phyloP scores from a whole-genome alignment of 768 basidiomycete genomes.

The Coprinopsis strossmayeri region DNA sequence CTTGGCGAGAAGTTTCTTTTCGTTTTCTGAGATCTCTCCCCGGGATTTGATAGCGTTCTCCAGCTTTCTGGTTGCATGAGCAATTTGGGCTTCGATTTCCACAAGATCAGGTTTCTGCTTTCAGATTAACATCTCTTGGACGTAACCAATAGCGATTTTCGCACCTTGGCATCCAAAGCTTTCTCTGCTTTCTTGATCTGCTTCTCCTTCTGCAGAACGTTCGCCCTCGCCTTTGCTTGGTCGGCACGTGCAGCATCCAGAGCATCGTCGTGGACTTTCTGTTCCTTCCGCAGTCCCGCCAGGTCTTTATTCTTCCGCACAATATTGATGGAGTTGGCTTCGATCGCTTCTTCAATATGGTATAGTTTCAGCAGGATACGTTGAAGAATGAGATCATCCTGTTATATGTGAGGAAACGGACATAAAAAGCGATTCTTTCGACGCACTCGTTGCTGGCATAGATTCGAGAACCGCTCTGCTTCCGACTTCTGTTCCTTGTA shows the following conservation, averaged over 20 bases:
- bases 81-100: slow-evolving; percentile 79
- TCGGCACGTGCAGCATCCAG: slow-evolving; percentile 70
- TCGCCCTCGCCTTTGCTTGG: slow-evolving; percentile 71
- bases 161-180: slow-evolving; percentile 73
- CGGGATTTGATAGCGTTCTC: slow-evolving; percentile 59
- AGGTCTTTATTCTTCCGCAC: slow-evolving; percentile 70
- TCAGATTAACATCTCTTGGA: not conserved
- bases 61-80: slow-evolving; percentile 75
- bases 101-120: slow-evolving; percentile 78
- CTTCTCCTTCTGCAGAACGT: slow-evolving; percentile 80
- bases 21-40: slow-evolving; percentile 59
- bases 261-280: slow-evolving; percentile 61
- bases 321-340: slow-evolving; percentile 63
- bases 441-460: slow-evolving; percentile 69
- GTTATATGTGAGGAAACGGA: slow-evolving; percentile 5
- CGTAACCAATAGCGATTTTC: slow-evolving; percentile 8
- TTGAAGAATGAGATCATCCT: slow-evolving; percentile 79
- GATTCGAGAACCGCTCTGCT: slow-evolving; percentile 77
- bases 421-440: not conserved
- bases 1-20: slow-evolving; percentile 35
- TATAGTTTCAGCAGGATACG: slow-evolving; percentile 85
- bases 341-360: slow-evolving; percentile 82
- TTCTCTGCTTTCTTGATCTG: slow-evolving; percentile 90
- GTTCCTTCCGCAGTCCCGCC: slow-evolving; percentile 59
- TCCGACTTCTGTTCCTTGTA: slow-evolving; percentile 97